Conservation (phyloP, 2,329 filamentous ascomycete species). For the Penicillium sp. region DNA sequence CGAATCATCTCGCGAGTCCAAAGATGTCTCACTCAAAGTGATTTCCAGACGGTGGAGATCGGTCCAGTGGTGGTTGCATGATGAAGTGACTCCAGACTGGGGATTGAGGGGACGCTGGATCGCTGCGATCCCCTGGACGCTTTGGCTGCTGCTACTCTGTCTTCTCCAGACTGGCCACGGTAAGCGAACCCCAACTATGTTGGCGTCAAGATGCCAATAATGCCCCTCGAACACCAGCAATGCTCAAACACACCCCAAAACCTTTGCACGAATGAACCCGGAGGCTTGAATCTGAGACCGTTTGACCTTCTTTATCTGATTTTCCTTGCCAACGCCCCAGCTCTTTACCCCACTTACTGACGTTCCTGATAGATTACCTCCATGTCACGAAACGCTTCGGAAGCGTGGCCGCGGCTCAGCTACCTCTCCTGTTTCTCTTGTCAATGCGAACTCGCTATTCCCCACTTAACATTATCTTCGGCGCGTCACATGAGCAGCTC, state of each 20-base stretch:
- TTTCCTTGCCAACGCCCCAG: neutral
- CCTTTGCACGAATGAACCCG: no score
- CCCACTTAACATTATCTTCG: conserved; percentile 52
- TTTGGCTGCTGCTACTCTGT: conserved; percentile 6
- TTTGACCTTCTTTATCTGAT: neutral
- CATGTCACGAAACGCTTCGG: conserved; percentile 60
- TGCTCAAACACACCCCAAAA: neutral
- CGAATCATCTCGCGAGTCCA: neutral
- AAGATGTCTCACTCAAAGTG: neutral
- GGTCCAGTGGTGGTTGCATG: conserved; percentile 7
- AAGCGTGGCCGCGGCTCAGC: conserved; percentile 55
- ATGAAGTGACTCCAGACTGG: conserved; percentile 5
- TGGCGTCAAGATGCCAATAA: neutral
- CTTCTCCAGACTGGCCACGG: conserved; percentile 6
- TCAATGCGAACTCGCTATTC: conserved; percentile 49
- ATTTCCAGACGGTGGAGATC: neutral
- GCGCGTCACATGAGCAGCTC: conserved; percentile 54
- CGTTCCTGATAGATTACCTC: conserved; percentile 50
- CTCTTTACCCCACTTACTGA: neutral
- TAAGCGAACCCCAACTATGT: neutral
- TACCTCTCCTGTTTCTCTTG: conserved; percentile 57
- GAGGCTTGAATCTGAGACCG: neutral
- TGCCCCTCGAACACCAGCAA: neutral
- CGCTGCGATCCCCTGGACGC: conserved; percentile 1
- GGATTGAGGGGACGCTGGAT: conserved; percentile 9